Conservation (phyloP, 1,284 basidiomycete species). For the Ganoderma lucidum region DNA sequence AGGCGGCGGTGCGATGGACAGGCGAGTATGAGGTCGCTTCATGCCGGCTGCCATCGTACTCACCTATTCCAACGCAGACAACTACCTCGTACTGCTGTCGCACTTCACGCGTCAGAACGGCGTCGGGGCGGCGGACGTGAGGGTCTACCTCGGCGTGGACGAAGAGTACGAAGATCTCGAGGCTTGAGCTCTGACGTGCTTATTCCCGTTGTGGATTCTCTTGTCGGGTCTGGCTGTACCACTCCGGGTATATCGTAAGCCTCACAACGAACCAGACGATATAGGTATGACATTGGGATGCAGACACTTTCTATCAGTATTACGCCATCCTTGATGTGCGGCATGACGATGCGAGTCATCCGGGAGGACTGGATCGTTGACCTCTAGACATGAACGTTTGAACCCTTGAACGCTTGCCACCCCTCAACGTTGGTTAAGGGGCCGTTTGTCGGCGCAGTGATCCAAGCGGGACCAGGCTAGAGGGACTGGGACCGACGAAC, state of each 20-base stretch:
- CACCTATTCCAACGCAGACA: conserved; percentile 32
- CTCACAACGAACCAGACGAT: neutral
- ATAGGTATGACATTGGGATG: no score
- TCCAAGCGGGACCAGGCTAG: no score
- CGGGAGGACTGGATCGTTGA: neutral
- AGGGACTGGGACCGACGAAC: no score
- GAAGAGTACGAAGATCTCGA: conserved; percentile 78
- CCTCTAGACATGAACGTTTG: no score
- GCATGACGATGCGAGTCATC: neutral
- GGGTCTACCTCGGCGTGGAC: conserved; percentile 68
- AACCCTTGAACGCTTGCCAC: no score
- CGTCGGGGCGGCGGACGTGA: conserved; percentile 64
- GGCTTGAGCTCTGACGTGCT: neutral
- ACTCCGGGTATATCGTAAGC: neutral
- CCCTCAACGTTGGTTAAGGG: neutral
- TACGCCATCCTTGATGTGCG: no score
- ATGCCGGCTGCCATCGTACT: neutral
- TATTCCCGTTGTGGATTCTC: neutral
- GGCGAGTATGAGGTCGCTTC: conserved; percentile 55
- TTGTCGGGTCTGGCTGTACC: neutral
- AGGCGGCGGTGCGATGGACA: conserved; percentile 86
- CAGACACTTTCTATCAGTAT: no score
- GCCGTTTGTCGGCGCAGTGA: no score
- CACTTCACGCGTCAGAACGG: conserved; percentile 71
- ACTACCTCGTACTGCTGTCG: conserved; percentile 58